Evolutionary conservation across 2,329 filamentous ascomycete genomes (phyloP).

Genomic region (Beauveria pseudobassiana): DNA sequence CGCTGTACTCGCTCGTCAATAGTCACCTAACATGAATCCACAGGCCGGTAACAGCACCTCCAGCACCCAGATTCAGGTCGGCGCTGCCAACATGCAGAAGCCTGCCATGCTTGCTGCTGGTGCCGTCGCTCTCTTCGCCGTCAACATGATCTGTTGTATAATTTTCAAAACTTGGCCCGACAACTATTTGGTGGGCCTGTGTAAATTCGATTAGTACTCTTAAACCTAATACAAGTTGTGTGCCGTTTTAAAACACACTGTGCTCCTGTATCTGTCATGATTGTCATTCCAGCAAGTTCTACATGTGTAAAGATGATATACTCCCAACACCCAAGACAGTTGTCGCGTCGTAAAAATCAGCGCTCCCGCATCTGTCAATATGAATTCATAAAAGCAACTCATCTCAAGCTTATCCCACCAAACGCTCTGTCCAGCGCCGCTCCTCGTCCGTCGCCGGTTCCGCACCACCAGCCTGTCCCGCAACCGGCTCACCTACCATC

Average conservation of each 20-base stretch:
- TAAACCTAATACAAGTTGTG: constrained; percentile 8
- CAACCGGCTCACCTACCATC: not conserved
- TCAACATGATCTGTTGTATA: constrained; percentile 14
- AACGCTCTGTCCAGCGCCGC: constrained; percentile 52
- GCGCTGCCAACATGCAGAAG: constrained; percentile 6
- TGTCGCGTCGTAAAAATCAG: too few relatives aligned
- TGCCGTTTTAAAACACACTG: not conserved
- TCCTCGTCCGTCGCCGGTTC: constrained; percentile 38
- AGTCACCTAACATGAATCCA: not conserved
- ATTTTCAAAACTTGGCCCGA: not conserved
- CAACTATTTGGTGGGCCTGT: not conserved
- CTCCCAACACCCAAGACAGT: too few relatives aligned
- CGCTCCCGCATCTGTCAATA: too few relatives aligned
- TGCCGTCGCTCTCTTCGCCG: constrained; percentile 6
- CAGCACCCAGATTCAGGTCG: constrained; percentile 1
- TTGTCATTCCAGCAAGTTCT: not conserved
- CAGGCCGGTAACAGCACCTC: not conserved
- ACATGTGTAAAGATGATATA: too few relatives aligned
- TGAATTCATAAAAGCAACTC: not conserved
- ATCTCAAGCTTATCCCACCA: constrained; percentile 37
- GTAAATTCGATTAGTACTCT: constrained; percentile 8
- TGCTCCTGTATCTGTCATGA: not conserved
- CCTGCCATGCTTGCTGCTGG: constrained; percentile 5
- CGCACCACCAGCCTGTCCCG: constrained; percentile 21
- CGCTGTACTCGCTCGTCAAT: not conserved